A percentile compares a stretch with the other conserved stretches of the same genome.
Conservation (phyloP, 1,284 basidiomycete genomes). For the Blastosporella zonata region DNA sequence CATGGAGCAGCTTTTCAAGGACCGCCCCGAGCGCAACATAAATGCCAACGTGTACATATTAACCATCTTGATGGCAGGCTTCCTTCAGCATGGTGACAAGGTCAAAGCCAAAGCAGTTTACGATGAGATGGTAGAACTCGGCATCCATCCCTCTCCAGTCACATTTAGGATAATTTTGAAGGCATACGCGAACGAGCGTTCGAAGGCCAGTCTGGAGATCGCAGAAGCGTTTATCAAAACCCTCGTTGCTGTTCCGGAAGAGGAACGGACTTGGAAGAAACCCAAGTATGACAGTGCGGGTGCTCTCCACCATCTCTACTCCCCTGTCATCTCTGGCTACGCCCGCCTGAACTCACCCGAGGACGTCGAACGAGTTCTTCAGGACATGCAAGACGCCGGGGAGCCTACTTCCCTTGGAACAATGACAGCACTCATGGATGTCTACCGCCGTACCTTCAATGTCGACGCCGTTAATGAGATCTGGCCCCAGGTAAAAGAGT, state of each 20-base stretch:
- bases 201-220: conserved; percentile 46
- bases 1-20: conserved; percentile 50
- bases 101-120: conserved; percentile 66
- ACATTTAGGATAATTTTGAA: conserved; percentile 74
- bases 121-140: conserved; percentile 69
- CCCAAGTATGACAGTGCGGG: conserved; percentile 36
- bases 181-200: conserved; percentile 52
- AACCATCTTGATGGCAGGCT: conserved; percentile 85
- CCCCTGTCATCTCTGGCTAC: conserved; percentile 63
- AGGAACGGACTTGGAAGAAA: conserved; percentile 38
- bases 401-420: conserved; percentile 58
- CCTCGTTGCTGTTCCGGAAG: conserved; percentile 37
- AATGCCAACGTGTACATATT: conserved; percentile 61
- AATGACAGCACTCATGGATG: conserved; percentile 72
- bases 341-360: conserved; percentile 44
- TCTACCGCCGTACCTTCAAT: conserved; percentile 64
- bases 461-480: conserved; percentile 55
- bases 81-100: conserved; percentile 59
- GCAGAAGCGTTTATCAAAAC: conserved; percentile 63
- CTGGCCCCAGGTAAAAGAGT: conserved; percentile 71
- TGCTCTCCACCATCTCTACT: conserved; percentile 55
- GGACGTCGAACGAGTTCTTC: conserved; percentile 58
- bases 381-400: conserved; percentile 53
- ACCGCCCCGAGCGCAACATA: conserved; percentile 36
- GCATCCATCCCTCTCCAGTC: conserved; percentile 67